These are phyloP conservation scores for Xylariaceae sp. DNA, from an alignment of 2,329 filamentous ascomycete species.

Conservation along the genomic window DNA sequence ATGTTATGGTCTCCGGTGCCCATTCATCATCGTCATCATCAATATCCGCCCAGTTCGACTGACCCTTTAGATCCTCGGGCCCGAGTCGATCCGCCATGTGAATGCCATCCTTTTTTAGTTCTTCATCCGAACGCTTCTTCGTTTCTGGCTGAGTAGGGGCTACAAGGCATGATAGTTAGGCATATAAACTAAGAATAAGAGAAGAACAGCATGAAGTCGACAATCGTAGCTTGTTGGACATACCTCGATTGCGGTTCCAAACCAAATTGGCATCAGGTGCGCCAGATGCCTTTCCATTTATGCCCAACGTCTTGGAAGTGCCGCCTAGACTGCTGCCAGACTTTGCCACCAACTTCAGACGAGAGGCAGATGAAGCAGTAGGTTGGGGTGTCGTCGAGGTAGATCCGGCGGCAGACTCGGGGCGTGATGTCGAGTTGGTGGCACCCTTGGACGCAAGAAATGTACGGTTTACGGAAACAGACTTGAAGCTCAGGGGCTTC, in stretches of 20 bases:
- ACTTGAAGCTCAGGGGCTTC: slow-evolving; percentile 81
- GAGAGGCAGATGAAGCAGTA: slow-evolving; percentile 58
- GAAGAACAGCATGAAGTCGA: not conserved
- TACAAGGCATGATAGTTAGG: slow-evolving; percentile 40
- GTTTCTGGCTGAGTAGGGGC: slow-evolving; percentile 71
- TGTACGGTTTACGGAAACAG: slow-evolving; percentile 83
- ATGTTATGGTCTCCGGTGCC: slow-evolving; percentile 84
- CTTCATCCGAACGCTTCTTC: slow-evolving; percentile 86
- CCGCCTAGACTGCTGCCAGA: slow-evolving; percentile 67
- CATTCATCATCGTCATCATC: slow-evolving; percentile 90
- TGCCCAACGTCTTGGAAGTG: slow-evolving; percentile 53
- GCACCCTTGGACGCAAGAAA: slow-evolving; percentile 77
- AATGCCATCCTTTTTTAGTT: slow-evolving; percentile 85
- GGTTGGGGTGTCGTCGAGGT: slow-evolving; percentile 53
- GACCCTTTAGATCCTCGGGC: slow-evolving; percentile 74
- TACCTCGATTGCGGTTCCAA: slow-evolving; percentile 90
- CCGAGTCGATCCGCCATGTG: slow-evolving; percentile 82
- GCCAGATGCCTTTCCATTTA: slow-evolving; percentile 64
- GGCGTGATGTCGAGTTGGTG: slow-evolving; percentile 54
- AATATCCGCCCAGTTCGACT: slow-evolving; percentile 88
- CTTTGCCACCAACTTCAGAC: slow-evolving; percentile 79
- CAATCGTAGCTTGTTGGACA: slow-evolving; percentile 39
- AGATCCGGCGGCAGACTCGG: slow-evolving; percentile 55
- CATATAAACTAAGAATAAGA: slow-evolving; percentile 19
- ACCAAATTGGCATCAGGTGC: slow-evolving; percentile 77